Evolutionary conservation across 768 basidiomycete genomes (phyloP).

Genomic region (Panaeolus papilionaceus): DNA sequence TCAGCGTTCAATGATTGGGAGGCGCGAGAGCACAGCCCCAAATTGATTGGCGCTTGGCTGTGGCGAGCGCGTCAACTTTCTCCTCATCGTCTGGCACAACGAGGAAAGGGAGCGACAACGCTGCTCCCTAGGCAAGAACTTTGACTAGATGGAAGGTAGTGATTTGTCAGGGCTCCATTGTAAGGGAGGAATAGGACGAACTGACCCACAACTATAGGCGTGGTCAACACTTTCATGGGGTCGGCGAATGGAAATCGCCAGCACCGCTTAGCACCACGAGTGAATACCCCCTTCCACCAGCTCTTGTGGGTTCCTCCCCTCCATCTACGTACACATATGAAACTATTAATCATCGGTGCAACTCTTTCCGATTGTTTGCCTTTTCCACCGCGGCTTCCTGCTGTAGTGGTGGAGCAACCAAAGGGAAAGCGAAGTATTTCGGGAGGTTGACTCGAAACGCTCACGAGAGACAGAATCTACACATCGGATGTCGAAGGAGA

Average conservation of each 20-base stretch:
- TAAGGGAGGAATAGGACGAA: no score
- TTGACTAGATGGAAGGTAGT: neutral
- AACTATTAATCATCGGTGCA: neutral
- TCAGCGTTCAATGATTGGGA: neutral
- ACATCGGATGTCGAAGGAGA: no score
- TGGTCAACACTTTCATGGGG: neutral
- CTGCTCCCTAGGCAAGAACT: neutral
- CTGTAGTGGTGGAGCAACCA: no score
- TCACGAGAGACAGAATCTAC: no score
- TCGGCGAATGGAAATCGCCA: neutral
- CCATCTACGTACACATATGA: neutral
- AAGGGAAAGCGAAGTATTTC: no score
- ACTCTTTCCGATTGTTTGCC: neutral
- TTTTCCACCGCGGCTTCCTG: neutral
- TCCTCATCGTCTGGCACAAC: neutral
- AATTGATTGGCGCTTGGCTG: conserved; percentile 6
- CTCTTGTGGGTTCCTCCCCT: neutral
- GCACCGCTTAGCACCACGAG: neutral
- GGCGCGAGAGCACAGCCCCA: neutral
- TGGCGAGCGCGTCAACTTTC: neutral
- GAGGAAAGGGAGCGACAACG: neutral
- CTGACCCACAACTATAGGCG: no score
- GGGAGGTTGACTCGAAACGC: no score
- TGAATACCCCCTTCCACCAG: neutral
- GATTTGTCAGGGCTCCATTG: neutral